phyloP scores from a whole-genome alignment of 257 asterid species.

The Vinca minor region DNA sequence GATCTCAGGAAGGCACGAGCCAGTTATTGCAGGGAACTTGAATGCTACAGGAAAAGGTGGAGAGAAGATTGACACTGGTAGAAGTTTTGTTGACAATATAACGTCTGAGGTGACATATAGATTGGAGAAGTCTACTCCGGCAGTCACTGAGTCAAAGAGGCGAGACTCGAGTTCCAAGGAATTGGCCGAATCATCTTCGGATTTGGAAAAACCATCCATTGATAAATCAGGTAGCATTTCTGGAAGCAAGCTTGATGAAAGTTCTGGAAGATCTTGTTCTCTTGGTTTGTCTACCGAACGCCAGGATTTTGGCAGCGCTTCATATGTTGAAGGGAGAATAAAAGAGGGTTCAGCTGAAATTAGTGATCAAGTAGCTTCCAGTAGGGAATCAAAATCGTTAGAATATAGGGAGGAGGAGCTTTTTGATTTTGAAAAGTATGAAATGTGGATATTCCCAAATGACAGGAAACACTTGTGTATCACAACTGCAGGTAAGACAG shows the following conservation, averaged over 20 bases:
- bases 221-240: conserved; percentile 34
- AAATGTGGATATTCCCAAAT: conserved; percentile 64
- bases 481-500: conserved; percentile 60
- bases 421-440: conserved; percentile 33
- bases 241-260: conserved; percentile 30
- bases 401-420: conserved; percentile 34
- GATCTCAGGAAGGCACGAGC: conserved; percentile 15
- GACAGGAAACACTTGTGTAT: conserved; percentile 43
- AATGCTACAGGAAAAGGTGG: conserved; percentile 19
- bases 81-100: conserved; percentile 9
- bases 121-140: conserved; percentile 15
- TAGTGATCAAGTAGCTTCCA: conserved; percentile 27
- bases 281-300: conserved; percentile 16
- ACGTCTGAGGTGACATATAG: conserved; percentile 10
- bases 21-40: conserved; percentile 11
- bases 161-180: conserved; percentile 14
- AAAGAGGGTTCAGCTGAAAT: conserved; percentile 27
- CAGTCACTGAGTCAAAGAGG: conserved; percentile 13
- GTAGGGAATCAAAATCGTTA: conserved; percentile 25
- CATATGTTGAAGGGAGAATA: conserved; percentile 27
- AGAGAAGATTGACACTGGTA: conserved; percentile 16
- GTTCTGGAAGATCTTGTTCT: conserved; percentile 17
- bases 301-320: conserved; percentile 17
- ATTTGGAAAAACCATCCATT: conserved; percentile 26
- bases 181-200: conserved; percentile 13